A percentile compares a stretch with the other conserved stretches of the same genome.
Conservation (phyloP, 148 eudicot genomes). For the Chenopodium album region DNA sequence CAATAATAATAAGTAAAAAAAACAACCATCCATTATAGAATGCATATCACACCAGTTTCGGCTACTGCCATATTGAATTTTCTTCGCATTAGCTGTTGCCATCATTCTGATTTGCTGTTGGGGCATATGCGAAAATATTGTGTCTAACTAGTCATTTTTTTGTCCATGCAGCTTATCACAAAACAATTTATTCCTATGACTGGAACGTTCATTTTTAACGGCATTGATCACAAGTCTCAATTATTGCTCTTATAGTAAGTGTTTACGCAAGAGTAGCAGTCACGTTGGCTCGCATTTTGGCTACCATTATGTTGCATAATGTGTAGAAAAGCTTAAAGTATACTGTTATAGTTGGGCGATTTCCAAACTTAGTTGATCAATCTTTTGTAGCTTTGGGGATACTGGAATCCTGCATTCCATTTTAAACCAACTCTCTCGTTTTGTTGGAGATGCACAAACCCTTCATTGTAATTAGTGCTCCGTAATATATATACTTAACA, state of each 20-base stretch:
- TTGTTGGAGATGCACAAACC: neutral
- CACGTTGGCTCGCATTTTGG: neutral
- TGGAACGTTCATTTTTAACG: constrained; percentile 91
- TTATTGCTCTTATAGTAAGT: constrained; percentile 44
- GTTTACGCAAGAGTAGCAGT: neutral
- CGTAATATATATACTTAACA: neutral
- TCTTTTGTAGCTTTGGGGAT: neutral
- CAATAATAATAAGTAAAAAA: no score
- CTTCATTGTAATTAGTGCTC: neutral
- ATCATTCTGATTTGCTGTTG: neutral
- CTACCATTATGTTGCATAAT: neutral
- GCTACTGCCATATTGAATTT: neutral
- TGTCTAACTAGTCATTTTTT: neutral
- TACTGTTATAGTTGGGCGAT: neutral
- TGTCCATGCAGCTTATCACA: constrained; percentile 69
- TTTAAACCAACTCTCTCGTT: neutral
- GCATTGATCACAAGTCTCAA: constrained; percentile 91
- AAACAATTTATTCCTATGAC: constrained; percentile 80
- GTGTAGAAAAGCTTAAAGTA: neutral
- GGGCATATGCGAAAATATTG: neutral
- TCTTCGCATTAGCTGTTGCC: neutral
- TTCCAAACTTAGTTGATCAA: neutral
- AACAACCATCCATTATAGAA: neutral
- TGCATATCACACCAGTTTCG: neutral
- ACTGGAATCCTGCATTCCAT: neutral